A percentile compares a stretch with the other conserved stretches of the same genome.
These are phyloP conservation scores for Kwoniella mangroviensis DNA, from an alignment of 768 basidiomycete genomes.

Conservation along the genomic window DNA sequence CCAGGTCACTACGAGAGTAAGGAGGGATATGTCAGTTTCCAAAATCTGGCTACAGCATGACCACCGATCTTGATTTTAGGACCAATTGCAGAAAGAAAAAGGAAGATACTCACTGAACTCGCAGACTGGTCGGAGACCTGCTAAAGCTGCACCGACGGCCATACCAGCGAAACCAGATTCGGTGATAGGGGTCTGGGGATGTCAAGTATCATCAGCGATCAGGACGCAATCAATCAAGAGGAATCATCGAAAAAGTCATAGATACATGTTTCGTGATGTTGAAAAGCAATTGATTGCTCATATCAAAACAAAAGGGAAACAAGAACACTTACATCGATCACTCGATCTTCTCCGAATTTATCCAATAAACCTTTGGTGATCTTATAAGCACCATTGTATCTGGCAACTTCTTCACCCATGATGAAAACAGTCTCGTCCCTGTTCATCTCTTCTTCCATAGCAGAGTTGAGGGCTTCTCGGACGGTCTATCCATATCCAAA, in stretches of 20 bases:
- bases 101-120: constrained; percentile 71
- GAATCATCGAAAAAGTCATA: too few relatives aligned
- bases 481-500: constrained; percentile 68
- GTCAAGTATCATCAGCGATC: background rate
- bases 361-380: constrained; percentile 98
- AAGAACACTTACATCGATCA: constrained; percentile 70
- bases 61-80: too few relatives aligned
- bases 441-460: constrained; percentile 99
- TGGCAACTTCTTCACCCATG: constrained; percentile 95
- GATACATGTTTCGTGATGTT: too few relatives aligned
- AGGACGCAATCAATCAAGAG: background rate
- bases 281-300: too few relatives aligned
- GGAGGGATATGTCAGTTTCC: background rate
- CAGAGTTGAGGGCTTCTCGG: constrained; percentile 93
- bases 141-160: constrained; percentile 90
- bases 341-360: constrained; percentile 98
- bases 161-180: constrained; percentile 99
- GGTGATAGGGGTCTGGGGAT: constrained; percentile 61
- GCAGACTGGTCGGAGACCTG: constrained; percentile 94
- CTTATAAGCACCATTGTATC: constrained; percentile 76
- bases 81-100: too few relatives aligned
- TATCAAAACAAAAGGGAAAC: too few relatives aligned
- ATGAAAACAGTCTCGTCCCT: constrained; percentile 94
- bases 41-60: too few relatives aligned
- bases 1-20: constrained; percentile 72